Conservation (phyloP, 805 yeast species). For the Lipomyces starkeyi region DNA sequence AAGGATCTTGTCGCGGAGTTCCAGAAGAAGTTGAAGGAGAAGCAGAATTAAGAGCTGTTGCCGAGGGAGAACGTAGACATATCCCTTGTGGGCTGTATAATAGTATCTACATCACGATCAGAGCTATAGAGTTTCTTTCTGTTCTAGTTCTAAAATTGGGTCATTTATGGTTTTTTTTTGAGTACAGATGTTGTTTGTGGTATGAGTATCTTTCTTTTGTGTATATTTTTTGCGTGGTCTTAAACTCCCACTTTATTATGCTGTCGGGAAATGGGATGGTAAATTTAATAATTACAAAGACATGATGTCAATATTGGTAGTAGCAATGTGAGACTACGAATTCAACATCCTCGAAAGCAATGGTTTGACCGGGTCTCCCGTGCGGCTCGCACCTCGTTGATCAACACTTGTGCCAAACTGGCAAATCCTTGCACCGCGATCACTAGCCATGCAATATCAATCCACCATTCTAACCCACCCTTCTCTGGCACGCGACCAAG, state of each 20-base stretch:
- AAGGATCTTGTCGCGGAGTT: slow-evolving; percentile 85
- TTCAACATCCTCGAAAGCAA: too few relatives aligned
- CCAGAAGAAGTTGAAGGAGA: slow-evolving; percentile 58
- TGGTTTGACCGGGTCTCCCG: neutral
- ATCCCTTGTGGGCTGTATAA: neutral
- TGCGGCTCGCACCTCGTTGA: neutral
- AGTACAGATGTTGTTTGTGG: neutral
- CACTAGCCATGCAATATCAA: neutral
- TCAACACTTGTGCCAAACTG: neutral
- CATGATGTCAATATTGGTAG: neutral
- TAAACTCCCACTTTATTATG: neutral
- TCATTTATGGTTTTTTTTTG: neutral
- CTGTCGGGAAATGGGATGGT: neutral
- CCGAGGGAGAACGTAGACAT: neutral
- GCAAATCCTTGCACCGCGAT: neutral
- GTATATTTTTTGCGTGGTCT: neutral
- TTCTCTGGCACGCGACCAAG: slow-evolving; percentile 20
- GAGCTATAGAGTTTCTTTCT: neutral
- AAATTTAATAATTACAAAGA: neutral
- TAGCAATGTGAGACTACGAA: neutral
- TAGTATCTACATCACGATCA: neutral
- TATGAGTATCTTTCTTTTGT: neutral
- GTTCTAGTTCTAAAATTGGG: neutral
- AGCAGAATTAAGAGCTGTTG: slow-evolving; percentile 5
- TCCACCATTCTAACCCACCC: slow-evolving; percentile 6